Conservation (phyloP, 2,329 filamentous ascomycete genomes). For the Penicillium expansum region DNA sequence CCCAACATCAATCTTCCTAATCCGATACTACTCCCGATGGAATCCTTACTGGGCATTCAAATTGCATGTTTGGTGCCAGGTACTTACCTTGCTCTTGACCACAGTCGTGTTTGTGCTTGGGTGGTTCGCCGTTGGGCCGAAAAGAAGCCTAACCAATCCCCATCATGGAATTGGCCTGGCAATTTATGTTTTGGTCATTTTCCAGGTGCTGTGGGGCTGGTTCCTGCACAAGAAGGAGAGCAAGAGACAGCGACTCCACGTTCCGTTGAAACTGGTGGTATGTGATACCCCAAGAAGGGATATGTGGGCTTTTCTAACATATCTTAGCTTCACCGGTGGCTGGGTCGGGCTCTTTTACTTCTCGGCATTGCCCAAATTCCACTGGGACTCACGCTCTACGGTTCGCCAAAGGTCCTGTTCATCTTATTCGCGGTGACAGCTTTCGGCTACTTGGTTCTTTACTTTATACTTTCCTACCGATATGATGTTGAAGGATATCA, state of each 20-base stretch:
- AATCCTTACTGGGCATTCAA: slow-evolving; percentile 56
- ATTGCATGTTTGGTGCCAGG: slow-evolving; percentile 63
- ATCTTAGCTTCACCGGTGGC: slow-evolving; percentile 80
- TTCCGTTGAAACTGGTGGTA: slow-evolving; percentile 59
- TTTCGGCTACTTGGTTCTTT: slow-evolving; percentile 67
- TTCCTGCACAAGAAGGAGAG: slow-evolving; percentile 55
- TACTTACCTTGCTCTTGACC: slow-evolving; percentile 58
- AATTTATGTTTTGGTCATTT: slow-evolving; percentile 59
- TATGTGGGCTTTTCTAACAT: slow-evolving; percentile 27
- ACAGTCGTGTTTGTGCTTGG: slow-evolving; percentile 62
- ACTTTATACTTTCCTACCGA: slow-evolving; percentile 76
- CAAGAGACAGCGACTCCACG: slow-evolving; percentile 52
- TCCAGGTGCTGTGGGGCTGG: slow-evolving; percentile 59
- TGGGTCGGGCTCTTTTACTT: slow-evolving; percentile 72
- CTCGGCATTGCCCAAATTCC: slow-evolving; percentile 85
- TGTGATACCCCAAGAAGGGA: neutral
- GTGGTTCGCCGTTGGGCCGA: slow-evolving; percentile 62
- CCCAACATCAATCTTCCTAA: slow-evolving; percentile 58
- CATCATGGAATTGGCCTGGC: slow-evolving; percentile 66
- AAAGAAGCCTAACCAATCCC: slow-evolving; percentile 61
- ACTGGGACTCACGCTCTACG: slow-evolving; percentile 85
- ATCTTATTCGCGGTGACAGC: slow-evolving; percentile 81
- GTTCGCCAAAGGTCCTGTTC: slow-evolving; percentile 80
- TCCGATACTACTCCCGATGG: slow-evolving; percentile 58
- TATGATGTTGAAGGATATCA: slow-evolving; percentile 51